A percentile compares a stretch with the other conserved stretches of the same genome.
Conservation (phyloP, 2,329 filamentous ascomycete species). For the Clarireedia hainanense region DNA sequence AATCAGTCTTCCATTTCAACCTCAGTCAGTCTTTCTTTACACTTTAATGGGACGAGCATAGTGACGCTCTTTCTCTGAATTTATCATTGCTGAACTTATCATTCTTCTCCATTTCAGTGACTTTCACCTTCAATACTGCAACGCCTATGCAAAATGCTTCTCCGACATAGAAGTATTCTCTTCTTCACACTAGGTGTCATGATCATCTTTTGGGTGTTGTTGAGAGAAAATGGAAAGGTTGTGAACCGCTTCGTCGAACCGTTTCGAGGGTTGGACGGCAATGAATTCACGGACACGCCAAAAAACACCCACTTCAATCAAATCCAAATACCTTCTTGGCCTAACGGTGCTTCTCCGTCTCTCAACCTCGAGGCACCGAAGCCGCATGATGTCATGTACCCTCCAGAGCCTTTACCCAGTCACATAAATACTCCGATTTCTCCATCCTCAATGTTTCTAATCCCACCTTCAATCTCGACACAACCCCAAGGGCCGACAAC, state of each 20-base stretch:
- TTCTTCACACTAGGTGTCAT: not conserved
- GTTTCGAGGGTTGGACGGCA: not conserved
- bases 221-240: not conserved
- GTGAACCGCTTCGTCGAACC: slow-evolving; percentile 2
- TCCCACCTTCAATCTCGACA: not conserved
- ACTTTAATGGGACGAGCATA: too few species aligned
- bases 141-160: not conserved
- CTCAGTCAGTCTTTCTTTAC: too few species aligned
- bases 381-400: not conserved
- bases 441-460: not conserved
- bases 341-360: too few species aligned
- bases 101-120: not conserved
- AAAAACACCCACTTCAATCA: not conserved
- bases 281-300: not conserved
- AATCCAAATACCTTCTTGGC: not conserved
- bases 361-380: not conserved
- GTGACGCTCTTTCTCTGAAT: too few species aligned
- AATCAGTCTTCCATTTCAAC: too few species aligned
- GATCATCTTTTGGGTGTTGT: not conserved
- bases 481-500: not conserved
- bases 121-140: not conserved
- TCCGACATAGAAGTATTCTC: not conserved
- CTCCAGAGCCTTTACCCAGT: too few species aligned
- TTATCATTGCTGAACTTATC: not conserved
- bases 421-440: not conserved